Evolutionary conservation across 2,329 filamentous ascomycete species (phyloP), one percentile per base, ranked within the genome.

Genomic region (Colletotrichum falcatum): DNA sequence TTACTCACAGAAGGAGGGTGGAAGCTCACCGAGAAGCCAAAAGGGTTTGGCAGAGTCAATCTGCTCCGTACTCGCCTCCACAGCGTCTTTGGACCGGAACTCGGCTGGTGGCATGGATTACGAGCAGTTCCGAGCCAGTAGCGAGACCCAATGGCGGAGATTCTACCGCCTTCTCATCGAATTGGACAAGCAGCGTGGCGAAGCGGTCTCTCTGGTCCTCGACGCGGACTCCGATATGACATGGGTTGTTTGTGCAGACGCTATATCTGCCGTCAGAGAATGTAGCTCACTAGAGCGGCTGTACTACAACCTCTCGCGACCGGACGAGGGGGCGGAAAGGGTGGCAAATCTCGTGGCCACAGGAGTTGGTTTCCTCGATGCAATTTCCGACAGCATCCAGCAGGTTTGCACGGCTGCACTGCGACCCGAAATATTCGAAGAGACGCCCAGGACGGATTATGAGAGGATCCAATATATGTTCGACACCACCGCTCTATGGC

Each of bases 101-200:
- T 83, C 89, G 12, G 86, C 89, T 18, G 90, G 90, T 18, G 87
- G 87, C 35, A 89, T 93, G 80, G 92, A 97, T 76, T 94, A 93
- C 74, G 89, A 92, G 30, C 87, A 91, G 67, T 96, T 95, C 78
- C 88, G 92, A 66, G 83, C 86, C 42, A 90, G 93, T 39, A 90
- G 92, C 63, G 92, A 96, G 77, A 87, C 88, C 14, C 94, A 97
- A 79, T 99, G 96, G 96, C 90, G 92, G 73, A 89, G 93, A 61
- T 97, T 97, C 80, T 97, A 94, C 83, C 90, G 94, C 39, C 86
- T 98, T 23, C 87, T 97, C 23, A 86, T 93, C 16, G 95, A 97
- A 78, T 83, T 99, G 49, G 94, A 98, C 78, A 94, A 92, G 76
- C 91, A 94, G 76, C 88, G 95, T 76, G 92, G 92, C 23, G 95